A percentile compares a stretch with the other conserved stretches of the same genome.
Conservation (phyloP, 768 basidiomycete genomes). For the Daedaleopsis sinensis region DNA sequence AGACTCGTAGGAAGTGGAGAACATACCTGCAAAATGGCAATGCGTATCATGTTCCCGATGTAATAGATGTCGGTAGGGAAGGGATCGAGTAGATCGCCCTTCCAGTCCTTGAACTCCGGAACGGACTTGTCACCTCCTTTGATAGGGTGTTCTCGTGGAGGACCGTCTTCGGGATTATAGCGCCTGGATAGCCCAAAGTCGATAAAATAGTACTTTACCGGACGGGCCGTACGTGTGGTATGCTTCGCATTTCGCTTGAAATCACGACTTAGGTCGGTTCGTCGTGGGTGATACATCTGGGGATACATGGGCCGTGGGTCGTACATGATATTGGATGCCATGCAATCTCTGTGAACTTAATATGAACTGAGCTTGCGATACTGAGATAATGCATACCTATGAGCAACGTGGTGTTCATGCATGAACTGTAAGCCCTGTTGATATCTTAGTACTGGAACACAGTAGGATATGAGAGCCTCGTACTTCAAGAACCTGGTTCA, state of each 20-base stretch:
- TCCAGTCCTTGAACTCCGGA: conserved; percentile 22
- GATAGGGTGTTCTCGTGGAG: conserved; percentile 3
- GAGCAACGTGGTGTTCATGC: conserved; percentile 16
- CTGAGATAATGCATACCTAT: background rate
- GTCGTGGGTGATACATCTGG: conserved; percentile 18
- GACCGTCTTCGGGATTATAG: conserved; percentile 17
- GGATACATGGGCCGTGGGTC: conserved; percentile 12
- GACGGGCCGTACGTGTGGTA: conserved; percentile 34
- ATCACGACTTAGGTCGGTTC: conserved; percentile 32
- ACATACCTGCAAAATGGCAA: conserved; percentile 15
- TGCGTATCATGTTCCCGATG: conserved; percentile 24
- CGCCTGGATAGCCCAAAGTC: conserved; percentile 16
- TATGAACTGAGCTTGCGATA: background rate
- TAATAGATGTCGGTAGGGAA: conserved; percentile 28
- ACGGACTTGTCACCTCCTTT: conserved; percentile 22
- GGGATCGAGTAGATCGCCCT: conserved; percentile 10
- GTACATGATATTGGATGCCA: conserved; percentile 14
- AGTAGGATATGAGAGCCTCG: background rate
- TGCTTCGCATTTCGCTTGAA: conserved; percentile 20
- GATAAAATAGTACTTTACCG: conserved; percentile 31
- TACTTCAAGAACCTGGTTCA: conserved; percentile 39
- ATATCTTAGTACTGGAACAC: background rate
- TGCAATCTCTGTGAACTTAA: conserved; percentile 3
- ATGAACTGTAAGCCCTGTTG: conserved; percentile 22
- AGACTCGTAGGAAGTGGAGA: background rate